A percentile compares a stretch with the other conserved stretches of the same genome.
phyloP scores from a whole-genome alignment of 2,329 filamentous ascomycete species.

The Pseudovirgaria hyperparasitica region DNA sequence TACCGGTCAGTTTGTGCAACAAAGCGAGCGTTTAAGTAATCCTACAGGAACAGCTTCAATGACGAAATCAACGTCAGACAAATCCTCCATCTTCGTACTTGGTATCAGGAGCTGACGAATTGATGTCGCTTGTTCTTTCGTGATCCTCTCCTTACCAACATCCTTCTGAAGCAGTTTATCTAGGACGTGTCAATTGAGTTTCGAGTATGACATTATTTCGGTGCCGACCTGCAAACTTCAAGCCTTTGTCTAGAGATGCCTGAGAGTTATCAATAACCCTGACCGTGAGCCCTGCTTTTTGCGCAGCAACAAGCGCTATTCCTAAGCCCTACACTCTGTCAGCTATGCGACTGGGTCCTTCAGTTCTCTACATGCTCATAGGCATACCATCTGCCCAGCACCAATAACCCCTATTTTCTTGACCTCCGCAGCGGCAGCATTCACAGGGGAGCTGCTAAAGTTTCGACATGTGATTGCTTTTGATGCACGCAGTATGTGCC shows the following conservation, averaged over 20 bases:
- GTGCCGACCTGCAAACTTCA: constrained; percentile 74
- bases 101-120: constrained; percentile 57
- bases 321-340: constrained; percentile 60
- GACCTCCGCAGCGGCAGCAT: constrained; percentile 54
- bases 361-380: constrained; percentile 1
- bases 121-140: constrained; percentile 65
- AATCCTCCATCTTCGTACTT: constrained; percentile 61
- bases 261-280: constrained; percentile 76
- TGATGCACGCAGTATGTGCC: constrained; percentile 12
- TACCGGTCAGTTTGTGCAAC: background rate
- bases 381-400: constrained; percentile 82
- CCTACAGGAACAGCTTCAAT: constrained; percentile 79
- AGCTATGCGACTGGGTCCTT: constrained; percentile 10
- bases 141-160: constrained; percentile 74
- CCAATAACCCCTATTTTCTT: constrained; percentile 86
- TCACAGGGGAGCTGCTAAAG: constrained; percentile 56
- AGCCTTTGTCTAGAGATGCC: constrained; percentile 72
- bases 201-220: background rate
- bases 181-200: constrained; percentile 18
- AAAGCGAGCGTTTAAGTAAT: background rate
- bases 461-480: constrained; percentile 23
- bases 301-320: constrained; percentile 87
- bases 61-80: constrained; percentile 83
- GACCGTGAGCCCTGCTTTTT: constrained; percentile 71
- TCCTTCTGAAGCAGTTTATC: constrained; percentile 92